phyloP scores from a whole-genome alignment of 2,329 filamentous ascomycete genomes.

The Capronia americana region DNA sequence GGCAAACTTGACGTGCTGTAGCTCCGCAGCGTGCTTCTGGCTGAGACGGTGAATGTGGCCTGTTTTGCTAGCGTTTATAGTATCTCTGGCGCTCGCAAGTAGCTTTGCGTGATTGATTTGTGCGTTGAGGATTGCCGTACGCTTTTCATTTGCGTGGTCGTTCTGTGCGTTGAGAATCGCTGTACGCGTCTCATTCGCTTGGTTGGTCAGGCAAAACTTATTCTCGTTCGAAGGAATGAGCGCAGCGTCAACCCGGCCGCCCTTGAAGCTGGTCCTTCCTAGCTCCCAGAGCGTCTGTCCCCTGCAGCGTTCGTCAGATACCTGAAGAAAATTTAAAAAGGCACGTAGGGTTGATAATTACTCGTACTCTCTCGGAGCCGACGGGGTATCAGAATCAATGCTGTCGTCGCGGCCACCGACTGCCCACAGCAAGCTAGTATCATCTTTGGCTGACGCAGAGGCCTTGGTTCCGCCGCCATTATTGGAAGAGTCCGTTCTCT shows the following conservation, averaged over 20 bases:
- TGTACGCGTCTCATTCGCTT: constrained; percentile 26
- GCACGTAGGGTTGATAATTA: constrained; percentile 4
- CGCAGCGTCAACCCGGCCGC: neutral
- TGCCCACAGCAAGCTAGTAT: neutral
- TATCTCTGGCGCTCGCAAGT: neutral
- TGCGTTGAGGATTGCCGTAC: constrained; percentile 17
- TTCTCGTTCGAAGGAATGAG: constrained; percentile 24
- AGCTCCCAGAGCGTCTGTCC: neutral
- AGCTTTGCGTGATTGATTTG: constrained; percentile 18
- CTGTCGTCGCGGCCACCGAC: neutral
- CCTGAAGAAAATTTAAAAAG: neutral
- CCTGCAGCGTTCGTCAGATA: neutral
- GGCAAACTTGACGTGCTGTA: constrained; percentile 32
- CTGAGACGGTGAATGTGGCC: constrained; percentile 19
- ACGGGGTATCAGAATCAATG: neutral
- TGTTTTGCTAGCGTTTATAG: neutral
- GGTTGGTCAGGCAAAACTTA: constrained; percentile 27
- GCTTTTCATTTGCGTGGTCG: constrained; percentile 19
- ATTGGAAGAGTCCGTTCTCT: neutral
- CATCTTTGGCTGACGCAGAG: neutral
- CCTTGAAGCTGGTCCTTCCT: neutral
- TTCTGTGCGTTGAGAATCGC: constrained; percentile 19
- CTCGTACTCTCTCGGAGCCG: neutral
- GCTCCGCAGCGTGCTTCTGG: constrained; percentile 26
- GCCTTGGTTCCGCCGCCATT: neutral